phyloP scores from a whole-genome alignment of 2,329 filamentous ascomycete genomes.

The Coniochaeta ligniaria region DNA sequence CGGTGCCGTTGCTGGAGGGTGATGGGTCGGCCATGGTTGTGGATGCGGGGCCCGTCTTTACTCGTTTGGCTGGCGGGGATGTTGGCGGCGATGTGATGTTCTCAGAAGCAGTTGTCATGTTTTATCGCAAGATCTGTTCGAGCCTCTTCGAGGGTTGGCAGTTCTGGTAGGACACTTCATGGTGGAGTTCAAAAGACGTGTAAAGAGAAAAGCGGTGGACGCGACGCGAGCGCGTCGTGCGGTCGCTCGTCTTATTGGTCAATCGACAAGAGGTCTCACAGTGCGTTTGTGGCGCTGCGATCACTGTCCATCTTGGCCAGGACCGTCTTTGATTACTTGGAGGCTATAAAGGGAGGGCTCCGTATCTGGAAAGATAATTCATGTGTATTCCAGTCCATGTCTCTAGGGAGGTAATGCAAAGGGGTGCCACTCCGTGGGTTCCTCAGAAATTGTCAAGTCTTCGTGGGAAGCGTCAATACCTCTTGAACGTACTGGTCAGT shows the following conservation, averaged over 20 bases:
- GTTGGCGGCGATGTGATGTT: slow-evolving; percentile 48
- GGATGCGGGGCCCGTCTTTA: slow-evolving; percentile 49
- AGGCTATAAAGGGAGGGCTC: too few relatives aligned
- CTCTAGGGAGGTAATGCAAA: neutral
- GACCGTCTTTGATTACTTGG: too few relatives aligned
- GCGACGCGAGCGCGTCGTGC: slow-evolving; percentile 6
- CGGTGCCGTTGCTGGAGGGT: neutral
- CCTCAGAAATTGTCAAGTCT: too few relatives aligned
- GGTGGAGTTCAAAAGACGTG: neutral
- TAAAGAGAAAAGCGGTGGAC: slow-evolving; percentile 2
- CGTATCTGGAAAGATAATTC: neutral
- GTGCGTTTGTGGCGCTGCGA: neutral
- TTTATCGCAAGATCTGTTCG: slow-evolving; percentile 5
- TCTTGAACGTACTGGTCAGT: neutral
- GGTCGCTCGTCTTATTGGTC: slow-evolving; percentile 6
- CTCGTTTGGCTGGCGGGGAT: slow-evolving; percentile 73
- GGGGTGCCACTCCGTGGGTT: too few relatives aligned
- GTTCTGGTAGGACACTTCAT: neutral
- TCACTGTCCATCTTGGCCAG: neutral
- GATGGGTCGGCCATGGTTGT: slow-evolving; percentile 24
- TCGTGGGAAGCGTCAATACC: neutral
- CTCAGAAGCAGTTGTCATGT: slow-evolving; percentile 25
- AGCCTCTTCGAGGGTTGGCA: slow-evolving; percentile 1
- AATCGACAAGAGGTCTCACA: slow-evolving; percentile 3
- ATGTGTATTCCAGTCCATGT: neutral